Base-by-base conservation (phyloP, 345 rosid genomes). In the Acer campestre region DNA sequence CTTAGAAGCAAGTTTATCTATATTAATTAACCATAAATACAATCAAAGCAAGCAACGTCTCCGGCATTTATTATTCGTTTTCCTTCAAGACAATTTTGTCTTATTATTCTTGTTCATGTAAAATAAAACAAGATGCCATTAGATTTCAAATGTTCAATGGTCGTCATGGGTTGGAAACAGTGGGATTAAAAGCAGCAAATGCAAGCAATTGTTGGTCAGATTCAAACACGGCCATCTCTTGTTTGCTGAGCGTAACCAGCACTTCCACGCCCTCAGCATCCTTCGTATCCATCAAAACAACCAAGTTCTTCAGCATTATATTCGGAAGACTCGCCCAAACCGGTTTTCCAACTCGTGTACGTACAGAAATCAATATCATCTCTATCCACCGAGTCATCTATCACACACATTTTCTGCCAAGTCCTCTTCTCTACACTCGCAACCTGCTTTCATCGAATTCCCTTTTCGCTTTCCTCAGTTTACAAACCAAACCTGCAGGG, bases 191-290 rank as follows among this genome's bases (percentile, higher is more conserved):
- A 23, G 68, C 22, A 23, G 40, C 40, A 35, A 10, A 64, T 64
- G 68, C 7, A 64, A 64, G 68, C 38, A 64, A 35, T 29, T 64
- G 7, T 27, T 64, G 35, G 38, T 35, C 38, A 35, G 38, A 35
- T 35, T 35, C 6, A 20, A 71, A 31, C 44, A 69, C 46, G 17
- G 40, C 59, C 84, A 82, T 82, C 68, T 85, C 88, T 68, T 78
- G 67, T 68, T 76, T 80, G 44, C 77, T 67, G 29, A 85, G 38
- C 42, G 75, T 80, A 67, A 82, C 78, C 75, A 62, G 58, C 38
- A 77, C 84, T 72, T 86, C 87, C 10, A 84, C 70, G 2, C 86
- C 89, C 13, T 69, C 78, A 17, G 61, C 79, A 70, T 82, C 80
- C 22, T 53, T 78, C 10, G 65, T 31, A 49, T 78, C 80, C 38